phyloP scores from a whole-genome alignment of 305 asterid species.

The Fraxinus dipetala region DNA sequence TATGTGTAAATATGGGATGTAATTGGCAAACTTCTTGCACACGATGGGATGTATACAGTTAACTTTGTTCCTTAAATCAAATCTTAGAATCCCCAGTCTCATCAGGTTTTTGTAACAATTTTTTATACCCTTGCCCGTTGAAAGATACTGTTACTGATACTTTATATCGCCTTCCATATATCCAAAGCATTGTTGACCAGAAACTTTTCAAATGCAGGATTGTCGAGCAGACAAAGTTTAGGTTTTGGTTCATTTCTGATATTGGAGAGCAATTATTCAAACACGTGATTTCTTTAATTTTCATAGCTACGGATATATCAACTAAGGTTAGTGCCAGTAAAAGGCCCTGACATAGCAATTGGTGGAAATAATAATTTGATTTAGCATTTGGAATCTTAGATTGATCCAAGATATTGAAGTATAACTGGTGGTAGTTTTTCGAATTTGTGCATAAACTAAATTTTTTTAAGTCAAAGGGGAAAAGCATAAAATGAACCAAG shows the following conservation, averaged over 20 bases:
- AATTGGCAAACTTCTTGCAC: not conserved
- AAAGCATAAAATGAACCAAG: not conserved
- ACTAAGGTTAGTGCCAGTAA: not conserved
- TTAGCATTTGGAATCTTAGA: not conserved
- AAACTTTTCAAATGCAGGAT: not conserved
- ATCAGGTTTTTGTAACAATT: not conserved
- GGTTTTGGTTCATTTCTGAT: not conserved
- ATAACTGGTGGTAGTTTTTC: not conserved
- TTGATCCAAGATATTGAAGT: not conserved
- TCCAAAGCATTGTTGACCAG: not conserved
- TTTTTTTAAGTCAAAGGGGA: not conserved
- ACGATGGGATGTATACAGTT: not conserved
- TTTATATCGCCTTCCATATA: not conserved
- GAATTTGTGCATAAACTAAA: not conserved
- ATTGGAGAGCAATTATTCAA: not conserved
- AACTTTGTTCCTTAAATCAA: conserved; percentile 1
- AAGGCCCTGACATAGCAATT: not conserved
- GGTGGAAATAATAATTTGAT: not conserved
- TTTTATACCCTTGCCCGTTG: not conserved
- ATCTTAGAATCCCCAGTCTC: not conserved
- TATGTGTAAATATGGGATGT: not conserved
- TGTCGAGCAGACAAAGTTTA: not conserved
- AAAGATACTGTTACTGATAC: not conserved
- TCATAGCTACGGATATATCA: not conserved
- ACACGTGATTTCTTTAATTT: not conserved